Conservation (phyloP, 345 rosid species). For the Kernera saxatilis region DNA sequence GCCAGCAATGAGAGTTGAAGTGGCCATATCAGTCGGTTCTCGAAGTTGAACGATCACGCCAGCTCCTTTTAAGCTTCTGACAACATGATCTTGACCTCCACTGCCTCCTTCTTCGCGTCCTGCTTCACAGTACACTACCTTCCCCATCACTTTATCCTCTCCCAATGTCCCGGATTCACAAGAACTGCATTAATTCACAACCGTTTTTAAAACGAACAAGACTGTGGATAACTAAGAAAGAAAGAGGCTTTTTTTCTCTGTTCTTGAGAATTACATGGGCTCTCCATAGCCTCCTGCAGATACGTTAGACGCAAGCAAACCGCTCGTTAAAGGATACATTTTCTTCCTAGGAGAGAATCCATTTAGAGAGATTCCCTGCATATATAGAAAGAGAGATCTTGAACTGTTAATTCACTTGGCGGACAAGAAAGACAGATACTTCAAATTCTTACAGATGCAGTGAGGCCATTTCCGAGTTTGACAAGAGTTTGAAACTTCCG, state of each 20-base stretch:
- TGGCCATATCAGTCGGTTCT: constrained; percentile 29
- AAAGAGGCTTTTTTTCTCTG: not conserved
- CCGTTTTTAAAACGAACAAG: not conserved
- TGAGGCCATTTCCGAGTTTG: constrained; percentile 56
- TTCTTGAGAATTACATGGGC: constrained; percentile 34
- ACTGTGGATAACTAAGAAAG: not conserved
- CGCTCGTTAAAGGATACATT: constrained; percentile 62
- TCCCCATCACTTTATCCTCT: constrained; percentile 53
- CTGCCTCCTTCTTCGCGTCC: constrained; percentile 26
- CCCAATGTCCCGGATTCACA: constrained; percentile 60
- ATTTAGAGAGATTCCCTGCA: constrained; percentile 66
- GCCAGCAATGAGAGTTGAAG: constrained; percentile 35
- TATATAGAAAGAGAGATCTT: not conserved
- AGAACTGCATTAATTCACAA: constrained; percentile 29
- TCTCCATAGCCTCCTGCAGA: constrained; percentile 36
- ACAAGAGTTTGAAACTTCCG: constrained; percentile 48
- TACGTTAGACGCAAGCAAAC: constrained; percentile 47
- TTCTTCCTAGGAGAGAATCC: constrained; percentile 45
- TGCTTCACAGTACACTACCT: constrained; percentile 54
- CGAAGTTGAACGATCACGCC: constrained; percentile 44
- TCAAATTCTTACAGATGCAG: constrained; percentile 32
- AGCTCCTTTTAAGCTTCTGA: constrained; percentile 45
- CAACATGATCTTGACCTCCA: constrained; percentile 39
- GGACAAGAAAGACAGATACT: not conserved
- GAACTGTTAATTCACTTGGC: not conserved